Evolutionary conservation across 192 early-diverging fungal species (phyloP).

Genomic region (Dispira parvispora): DNA sequence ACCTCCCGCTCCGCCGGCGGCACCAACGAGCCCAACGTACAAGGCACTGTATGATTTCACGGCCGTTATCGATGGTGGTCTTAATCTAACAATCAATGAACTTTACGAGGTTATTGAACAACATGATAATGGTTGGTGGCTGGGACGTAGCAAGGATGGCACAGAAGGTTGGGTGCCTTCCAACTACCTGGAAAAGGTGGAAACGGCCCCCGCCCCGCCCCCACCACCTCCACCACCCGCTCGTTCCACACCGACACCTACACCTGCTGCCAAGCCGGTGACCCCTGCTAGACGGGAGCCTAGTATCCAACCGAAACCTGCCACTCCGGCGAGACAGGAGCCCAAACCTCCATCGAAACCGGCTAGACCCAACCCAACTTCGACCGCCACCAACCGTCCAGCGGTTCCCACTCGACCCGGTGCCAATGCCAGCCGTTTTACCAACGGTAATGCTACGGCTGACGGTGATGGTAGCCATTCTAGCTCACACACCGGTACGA

Average conservation of each 20-base stretch:
- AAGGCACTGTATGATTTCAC: conserved; percentile 54
- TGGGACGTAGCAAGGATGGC: conserved; percentile 27
- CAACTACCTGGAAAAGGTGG: conserved; percentile 53
- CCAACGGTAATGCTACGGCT: neutral
- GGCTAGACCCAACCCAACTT: neutral
- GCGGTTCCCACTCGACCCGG: conserved; percentile 15
- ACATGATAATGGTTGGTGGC: conserved; percentile 39
- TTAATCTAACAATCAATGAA: conserved; percentile 44
- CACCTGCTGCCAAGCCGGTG: neutral
- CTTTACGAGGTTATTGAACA: conserved; percentile 52
- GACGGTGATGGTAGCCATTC: neutral
- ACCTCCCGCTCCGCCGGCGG: conserved; percentile 33
- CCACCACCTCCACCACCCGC: conserved; percentile 26
- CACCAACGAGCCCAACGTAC: conserved; percentile 32
- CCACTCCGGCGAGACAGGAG: conserved; percentile 12
- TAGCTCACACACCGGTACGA: neutral
- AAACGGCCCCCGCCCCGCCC: conserved; percentile 20
- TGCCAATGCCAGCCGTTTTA: neutral
- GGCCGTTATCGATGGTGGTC: conserved; percentile 40
- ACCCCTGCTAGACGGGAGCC: neutral
- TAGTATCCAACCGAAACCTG: neutral
- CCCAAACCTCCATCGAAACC: conserved; percentile 17
- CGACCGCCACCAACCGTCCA: conserved; percentile 9
- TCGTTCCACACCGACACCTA: conserved; percentile 16
- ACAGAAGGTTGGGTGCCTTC: conserved; percentile 64